Conservation (phyloP, 345 rosid species). For the Eucalyptus curtisii region DNA sequence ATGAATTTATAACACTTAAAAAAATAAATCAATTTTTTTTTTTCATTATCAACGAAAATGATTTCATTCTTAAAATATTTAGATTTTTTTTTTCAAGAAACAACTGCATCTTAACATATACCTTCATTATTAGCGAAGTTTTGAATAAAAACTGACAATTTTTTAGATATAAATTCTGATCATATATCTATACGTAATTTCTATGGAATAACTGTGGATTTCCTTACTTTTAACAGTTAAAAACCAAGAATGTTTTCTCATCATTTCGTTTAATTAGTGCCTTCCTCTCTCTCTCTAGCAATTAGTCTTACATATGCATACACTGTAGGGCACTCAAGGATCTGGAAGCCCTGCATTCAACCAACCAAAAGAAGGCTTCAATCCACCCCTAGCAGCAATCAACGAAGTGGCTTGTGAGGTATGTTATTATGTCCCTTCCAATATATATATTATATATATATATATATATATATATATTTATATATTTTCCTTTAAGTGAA, state of each 20-base stretch:
- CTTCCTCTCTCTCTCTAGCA: background rate
- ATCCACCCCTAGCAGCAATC: background rate
- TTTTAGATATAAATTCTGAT: background rate
- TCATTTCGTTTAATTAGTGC: background rate
- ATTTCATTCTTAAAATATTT: background rate
- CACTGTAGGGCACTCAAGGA: background rate
- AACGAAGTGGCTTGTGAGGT: conserved; percentile 2
- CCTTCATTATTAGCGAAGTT: background rate
- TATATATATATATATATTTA: background rate
- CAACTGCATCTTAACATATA: background rate
- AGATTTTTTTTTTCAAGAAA: background rate
- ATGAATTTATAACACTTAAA: background rate
- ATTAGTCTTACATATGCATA: background rate
- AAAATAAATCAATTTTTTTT: too few species aligned
- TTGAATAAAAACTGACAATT: background rate
- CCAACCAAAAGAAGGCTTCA: background rate
- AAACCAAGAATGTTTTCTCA: background rate
- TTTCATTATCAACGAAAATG: background rate
- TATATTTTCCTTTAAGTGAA: background rate
- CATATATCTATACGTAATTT: background rate
- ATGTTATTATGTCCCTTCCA: background rate
- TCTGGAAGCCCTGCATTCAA: background rate
- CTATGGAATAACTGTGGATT: background rate
- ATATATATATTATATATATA: background rate
- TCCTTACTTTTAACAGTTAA: background rate